Evolutionary conservation across 768 basidiomycete genomes (phyloP), one percentile per base, ranked within the genome.

Genomic region (Serendipita sp.): DNA sequence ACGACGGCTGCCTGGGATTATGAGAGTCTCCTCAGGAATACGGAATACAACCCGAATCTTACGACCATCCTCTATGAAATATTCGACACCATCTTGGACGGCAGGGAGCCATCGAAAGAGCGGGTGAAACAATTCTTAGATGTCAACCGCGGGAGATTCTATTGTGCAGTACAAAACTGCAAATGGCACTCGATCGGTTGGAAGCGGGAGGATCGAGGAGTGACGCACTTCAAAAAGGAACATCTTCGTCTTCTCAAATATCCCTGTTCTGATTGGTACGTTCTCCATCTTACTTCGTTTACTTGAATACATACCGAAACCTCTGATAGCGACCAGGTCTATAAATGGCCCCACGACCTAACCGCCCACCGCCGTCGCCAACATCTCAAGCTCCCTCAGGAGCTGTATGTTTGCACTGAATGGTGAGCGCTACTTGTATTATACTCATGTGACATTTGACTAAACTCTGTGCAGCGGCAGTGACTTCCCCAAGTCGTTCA

Each of bases 311-410:
- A 24, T 31, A 17, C n/a, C 11, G 17, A 17, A n/a, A 11, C 13
- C 11, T 58, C 28, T 7, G 34, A 38, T 24, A 58, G 53, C 31
- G 53, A 58, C 28, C 53, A 31, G 17, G 24, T 26, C 17, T 58
- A 58, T 31, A 58, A 58, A 31, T 58, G 53, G 53, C 53, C 53
- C 1, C 53, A 58, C n/a, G 53, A 58, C 28, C 53, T 58, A 22
- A 31, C 53, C 24, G 28, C 4, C 1, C 53, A 58, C 53, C 53
- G 24, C 11, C 22, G 22, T 11, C 20, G 17, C 11, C 17, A 22
- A 9, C 53, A 58, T 24, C 53, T 31, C 31, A 31, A 58, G 1
- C 13, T 17, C 17, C 53, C 53, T 28, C 22, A 17, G 11, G 4
- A 17, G 11, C 13, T 20, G 24, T 58, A 4, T 33, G 53, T 33